A percentile compares a stretch with the other conserved stretches of the same genome.
Evolutionary conservation across 1,139 yeast genomes (phyloP).

Genomic region (Sporopachydermia cereana): DNA sequence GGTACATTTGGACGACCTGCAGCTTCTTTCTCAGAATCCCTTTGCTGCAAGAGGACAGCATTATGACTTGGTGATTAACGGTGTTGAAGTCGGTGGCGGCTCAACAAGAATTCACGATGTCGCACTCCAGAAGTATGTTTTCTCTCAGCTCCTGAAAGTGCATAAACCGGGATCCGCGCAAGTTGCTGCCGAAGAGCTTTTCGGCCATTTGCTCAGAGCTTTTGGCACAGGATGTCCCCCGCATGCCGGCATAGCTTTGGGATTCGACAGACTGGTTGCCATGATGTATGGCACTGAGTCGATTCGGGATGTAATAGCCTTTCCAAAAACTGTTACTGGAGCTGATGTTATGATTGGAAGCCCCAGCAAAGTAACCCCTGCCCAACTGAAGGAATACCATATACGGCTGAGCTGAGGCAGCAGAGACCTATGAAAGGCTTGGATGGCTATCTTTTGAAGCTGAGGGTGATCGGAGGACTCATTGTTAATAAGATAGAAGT

Average conservation of each 20-base stretch:
- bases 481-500: no score
- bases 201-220: constrained; percentile 79
- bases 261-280: constrained; percentile 88
- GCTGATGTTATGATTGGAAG: constrained; percentile 79
- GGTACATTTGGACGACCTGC: constrained; percentile 65
- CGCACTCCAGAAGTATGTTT: constrained; percentile 57
- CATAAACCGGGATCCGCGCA: constrained; percentile 14
- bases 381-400: constrained; percentile 39
- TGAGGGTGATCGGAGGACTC: no score
- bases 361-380: constrained; percentile 52
- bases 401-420: no score
- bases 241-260: constrained; percentile 94
- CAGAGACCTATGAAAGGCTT: no score
- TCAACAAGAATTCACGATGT: constrained; percentile 91
- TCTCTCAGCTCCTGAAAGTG: constrained; percentile 45
- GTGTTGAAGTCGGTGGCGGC: constrained; percentile 96
- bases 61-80: constrained; percentile 87
- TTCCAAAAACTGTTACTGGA: constrained; percentile 88
- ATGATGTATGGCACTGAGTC: constrained; percentile 67
- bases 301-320: constrained; percentile 89
- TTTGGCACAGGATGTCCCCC: constrained; percentile 94
- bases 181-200: constrained; percentile 44
- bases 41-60: constrained; percentile 78
- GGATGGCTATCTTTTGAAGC: no score
- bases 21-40: constrained; percentile 37